These are phyloP conservation scores for Yarrowia divulgata DNA, from an alignment of 805 yeast species.

Conservation along the genomic window DNA sequence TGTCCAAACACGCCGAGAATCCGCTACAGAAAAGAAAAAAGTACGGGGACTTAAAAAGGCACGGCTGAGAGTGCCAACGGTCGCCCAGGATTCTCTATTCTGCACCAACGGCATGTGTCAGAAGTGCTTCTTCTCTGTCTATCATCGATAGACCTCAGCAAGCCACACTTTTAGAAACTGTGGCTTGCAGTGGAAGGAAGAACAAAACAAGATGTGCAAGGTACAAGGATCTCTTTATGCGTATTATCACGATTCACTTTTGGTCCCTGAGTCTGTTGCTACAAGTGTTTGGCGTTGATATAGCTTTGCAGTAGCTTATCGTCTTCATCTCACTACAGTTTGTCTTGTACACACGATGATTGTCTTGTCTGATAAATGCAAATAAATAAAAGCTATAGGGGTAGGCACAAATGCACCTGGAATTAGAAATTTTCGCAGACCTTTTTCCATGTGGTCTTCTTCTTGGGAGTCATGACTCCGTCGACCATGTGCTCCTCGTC, in stretches of 20 bases:
- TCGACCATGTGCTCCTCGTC: slow-evolving; percentile 25
- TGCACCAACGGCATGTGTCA: slow-evolving; percentile 15
- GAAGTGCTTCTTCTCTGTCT: not conserved
- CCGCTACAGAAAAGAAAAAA: not conserved
- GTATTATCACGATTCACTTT: not conserved
- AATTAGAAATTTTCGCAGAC: slow-evolving; percentile 9
- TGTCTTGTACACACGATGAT: too few relatives aligned
- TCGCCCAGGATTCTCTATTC: not conserved
- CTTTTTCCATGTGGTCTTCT: slow-evolving; percentile 20
- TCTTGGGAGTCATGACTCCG: slow-evolving; percentile 2
- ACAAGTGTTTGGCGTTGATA: not conserved
- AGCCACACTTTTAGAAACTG: slow-evolving; percentile 22
- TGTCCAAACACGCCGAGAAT: not conserved
- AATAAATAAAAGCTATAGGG: slow-evolving; percentile 25
- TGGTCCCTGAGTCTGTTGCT: slow-evolving; percentile 7
- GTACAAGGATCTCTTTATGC: not conserved
- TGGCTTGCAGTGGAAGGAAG: slow-evolving; percentile 12
- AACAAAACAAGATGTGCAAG: not conserved
- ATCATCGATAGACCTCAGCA: slow-evolving; percentile 8
- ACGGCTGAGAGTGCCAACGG: slow-evolving; percentile 2
- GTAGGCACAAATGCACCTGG: not conserved
- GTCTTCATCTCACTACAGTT: not conserved
- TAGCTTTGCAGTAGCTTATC: not conserved
- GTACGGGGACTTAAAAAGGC: not conserved
- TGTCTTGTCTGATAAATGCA: slow-evolving; percentile 8